Base-by-base conservation (phyloP, 805 yeast genomes). In the Cyberlindnera galapagoensis region DNA sequence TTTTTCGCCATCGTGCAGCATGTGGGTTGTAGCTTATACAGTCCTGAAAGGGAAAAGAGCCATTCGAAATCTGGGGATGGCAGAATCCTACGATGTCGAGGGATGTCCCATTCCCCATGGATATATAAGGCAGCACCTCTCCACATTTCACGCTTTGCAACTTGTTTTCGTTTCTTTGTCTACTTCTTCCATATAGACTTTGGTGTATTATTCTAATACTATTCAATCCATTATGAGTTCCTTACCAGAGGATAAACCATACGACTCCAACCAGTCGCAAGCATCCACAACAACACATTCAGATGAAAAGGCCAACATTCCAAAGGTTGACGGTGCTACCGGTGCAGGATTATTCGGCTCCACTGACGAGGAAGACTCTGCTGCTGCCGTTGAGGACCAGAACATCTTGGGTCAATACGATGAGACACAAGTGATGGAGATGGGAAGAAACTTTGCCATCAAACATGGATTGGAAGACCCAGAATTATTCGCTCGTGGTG, bases 401-500 rank as follows among this genome's bases (percentile, higher is more conserved):
- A 76, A 76, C 44, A 67, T 75, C 32, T 56, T 76, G 35, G 53
- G 71, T 3, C 75, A 74, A 49, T 77, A 78, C 46, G 55, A 76
- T 12, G 77, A 74, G 40, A 69, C 68, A 17, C 80, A 77, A 48
- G 81, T 73, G 6, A 73, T 72, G 73, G 69, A 66, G 38, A 77
- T 78, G 83, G 85, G 85, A 24, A 63, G 81, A 43, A 68, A 69
- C 37, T 79, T 77, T 54, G 84, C 85, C 14, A 39, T 56, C 20
- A 71, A 71, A 44, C 62, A 76, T 43, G 67, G 61, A 8, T 48
- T 79, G 47, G 50, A 42, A 12, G 53, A 56, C 21, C 63, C 63
- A 3, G 82, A 74, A 15, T 57, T 78, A 28, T 76, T 79, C 52
- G 76, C 74, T 10, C 63, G 63, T 28, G 86, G 73, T 14, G 87